These are phyloP conservation scores for Ustanciosporium gigantosporum DNA, from an alignment of 1,284 basidiomycete species.

Conservation along the genomic window DNA sequence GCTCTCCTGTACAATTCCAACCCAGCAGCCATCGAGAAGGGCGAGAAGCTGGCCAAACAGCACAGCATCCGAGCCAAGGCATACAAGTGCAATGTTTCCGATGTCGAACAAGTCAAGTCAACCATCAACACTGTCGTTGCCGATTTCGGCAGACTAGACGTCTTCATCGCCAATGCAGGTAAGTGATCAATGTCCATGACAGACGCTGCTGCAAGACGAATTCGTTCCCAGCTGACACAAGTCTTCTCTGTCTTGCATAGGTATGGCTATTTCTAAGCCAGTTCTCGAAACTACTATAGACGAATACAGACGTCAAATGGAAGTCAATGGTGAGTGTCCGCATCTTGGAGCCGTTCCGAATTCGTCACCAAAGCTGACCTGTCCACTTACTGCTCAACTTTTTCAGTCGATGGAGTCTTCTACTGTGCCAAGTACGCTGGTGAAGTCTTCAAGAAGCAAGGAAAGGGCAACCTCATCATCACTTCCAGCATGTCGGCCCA, in stretches of 20 bases:
- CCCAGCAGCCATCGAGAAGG: constrained; percentile 44
- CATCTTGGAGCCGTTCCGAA: constrained; percentile 38
- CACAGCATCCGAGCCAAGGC: constrained; percentile 49
- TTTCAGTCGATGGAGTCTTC: constrained; percentile 40
- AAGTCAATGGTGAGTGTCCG: too few relatives aligned
- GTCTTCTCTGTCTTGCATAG: too few relatives aligned
- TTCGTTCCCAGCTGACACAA: too few relatives aligned
- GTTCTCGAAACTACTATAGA: too few relatives aligned
- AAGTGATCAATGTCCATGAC: too few relatives aligned
- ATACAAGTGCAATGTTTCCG: constrained; percentile 48
- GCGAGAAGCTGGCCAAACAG: constrained; percentile 46
- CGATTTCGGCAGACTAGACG: constrained; percentile 48
- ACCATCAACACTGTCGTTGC: constrained; percentile 32
- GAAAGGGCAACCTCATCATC: constrained; percentile 54
- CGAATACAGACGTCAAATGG: too few relatives aligned
- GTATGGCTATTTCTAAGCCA: too few relatives aligned
- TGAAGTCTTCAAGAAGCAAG: constrained; percentile 57
- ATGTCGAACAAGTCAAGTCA: constrained; percentile 25
- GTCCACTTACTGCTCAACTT: too few relatives aligned
- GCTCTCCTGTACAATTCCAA: constrained; percentile 57
- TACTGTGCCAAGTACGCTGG: constrained; percentile 52
- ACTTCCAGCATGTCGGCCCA: constrained; percentile 49
- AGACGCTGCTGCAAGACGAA: too few relatives aligned
- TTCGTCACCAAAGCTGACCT: too few relatives aligned
- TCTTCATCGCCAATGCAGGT: constrained; percentile 47